A percentile compares a stretch with the other conserved stretches of the same genome.
phyloP scores from a whole-genome alignment of 208 protist genomes.

The Acanthamoeba healyi region DNA sequence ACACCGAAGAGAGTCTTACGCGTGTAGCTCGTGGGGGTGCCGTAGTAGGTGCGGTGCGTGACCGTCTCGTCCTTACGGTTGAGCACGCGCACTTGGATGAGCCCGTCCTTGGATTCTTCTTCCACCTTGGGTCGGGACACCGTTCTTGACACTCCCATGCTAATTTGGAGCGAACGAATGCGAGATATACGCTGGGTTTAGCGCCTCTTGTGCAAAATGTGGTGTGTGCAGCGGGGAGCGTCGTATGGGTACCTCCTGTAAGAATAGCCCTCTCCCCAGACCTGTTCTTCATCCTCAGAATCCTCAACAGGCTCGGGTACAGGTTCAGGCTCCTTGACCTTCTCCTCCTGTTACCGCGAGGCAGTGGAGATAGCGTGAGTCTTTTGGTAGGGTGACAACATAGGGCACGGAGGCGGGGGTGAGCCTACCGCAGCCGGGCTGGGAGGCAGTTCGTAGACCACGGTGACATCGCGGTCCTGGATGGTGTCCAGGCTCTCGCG shows the following conservation, averaged over 20 bases:
- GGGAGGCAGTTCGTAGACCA: constrained; percentile 76
- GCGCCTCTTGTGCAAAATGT: not conserved
- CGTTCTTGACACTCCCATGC: not conserved
- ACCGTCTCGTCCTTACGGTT: constrained; percentile 52
- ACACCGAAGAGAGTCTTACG: constrained; percentile 67
- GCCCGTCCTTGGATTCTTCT: not conserved
- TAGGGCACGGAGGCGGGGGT: no score
- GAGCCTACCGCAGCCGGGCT: not conserved
- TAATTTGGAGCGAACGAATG: not conserved
- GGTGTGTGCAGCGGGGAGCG: no score
- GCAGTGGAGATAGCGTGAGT: not conserved
- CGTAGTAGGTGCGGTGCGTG: constrained; percentile 47
- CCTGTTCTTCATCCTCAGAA: not conserved
- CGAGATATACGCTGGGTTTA: no score
- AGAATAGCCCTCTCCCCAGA: not conserved
- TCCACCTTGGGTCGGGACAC: not conserved
- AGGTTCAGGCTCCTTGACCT: constrained; percentile 10
- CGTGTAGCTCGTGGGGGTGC: constrained; percentile 35
- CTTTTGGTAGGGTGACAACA: not conserved
- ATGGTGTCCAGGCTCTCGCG: constrained; percentile 63
- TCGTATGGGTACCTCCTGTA: not conserved
- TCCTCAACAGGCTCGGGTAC: not conserved
- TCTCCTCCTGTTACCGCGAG: not conserved
- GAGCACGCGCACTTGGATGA: constrained; percentile 26
- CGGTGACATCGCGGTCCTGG: constrained; percentile 74